A percentile compares a stretch with the other conserved stretches of the same genome.
Conservation (phyloP, 2,329 filamentous ascomycete species). For the Periconia digitata region DNA sequence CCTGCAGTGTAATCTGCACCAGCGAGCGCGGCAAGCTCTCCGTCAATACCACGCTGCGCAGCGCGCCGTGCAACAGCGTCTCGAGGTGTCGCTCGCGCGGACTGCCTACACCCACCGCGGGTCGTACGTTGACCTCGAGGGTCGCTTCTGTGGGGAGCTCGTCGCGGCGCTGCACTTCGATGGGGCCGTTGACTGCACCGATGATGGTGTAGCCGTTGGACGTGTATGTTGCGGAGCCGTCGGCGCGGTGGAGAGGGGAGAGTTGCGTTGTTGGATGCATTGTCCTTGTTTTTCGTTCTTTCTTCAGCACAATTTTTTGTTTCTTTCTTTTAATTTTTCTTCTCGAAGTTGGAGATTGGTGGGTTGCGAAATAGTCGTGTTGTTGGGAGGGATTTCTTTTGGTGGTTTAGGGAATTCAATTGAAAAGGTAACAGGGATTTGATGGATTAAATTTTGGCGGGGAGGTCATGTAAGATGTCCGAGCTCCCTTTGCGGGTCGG, state of each 20-base stretch:
- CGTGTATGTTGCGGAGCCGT: constrained; percentile 79
- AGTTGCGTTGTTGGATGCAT: constrained; percentile 35
- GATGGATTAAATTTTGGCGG: too few relatives aligned
- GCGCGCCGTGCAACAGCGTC: constrained; percentile 68
- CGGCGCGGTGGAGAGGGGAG: constrained; percentile 64
- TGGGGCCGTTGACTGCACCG: constrained; percentile 85
- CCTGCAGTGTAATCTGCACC: constrained; percentile 80
- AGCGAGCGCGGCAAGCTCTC: constrained; percentile 75
- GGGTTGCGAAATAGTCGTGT: not conserved
- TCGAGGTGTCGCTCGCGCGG: constrained; percentile 72
- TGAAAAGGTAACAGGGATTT: constrained; percentile 8
- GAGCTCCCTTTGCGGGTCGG: not conserved
- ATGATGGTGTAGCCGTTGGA: constrained; percentile 78
- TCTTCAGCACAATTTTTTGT: too few relatives aligned
- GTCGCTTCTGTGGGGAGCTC: constrained; percentile 89
- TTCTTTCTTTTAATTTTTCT: too few relatives aligned
- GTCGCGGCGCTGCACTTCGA: constrained; percentile 86
- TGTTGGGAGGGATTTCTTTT: not conserved
- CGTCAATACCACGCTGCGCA: constrained; percentile 73
- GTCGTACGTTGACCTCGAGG: constrained; percentile 87
- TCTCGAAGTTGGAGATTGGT: too few relatives aligned
- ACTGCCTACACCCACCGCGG: constrained; percentile 79
- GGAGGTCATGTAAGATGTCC: too few relatives aligned
- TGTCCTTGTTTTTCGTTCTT: constrained; percentile 19
- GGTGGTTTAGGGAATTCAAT: not conserved